These are phyloP conservation scores for Aspergillus sclerotioniger DNA, from an alignment of 495 filamentous ascomycete species.

Conservation along the genomic window DNA sequence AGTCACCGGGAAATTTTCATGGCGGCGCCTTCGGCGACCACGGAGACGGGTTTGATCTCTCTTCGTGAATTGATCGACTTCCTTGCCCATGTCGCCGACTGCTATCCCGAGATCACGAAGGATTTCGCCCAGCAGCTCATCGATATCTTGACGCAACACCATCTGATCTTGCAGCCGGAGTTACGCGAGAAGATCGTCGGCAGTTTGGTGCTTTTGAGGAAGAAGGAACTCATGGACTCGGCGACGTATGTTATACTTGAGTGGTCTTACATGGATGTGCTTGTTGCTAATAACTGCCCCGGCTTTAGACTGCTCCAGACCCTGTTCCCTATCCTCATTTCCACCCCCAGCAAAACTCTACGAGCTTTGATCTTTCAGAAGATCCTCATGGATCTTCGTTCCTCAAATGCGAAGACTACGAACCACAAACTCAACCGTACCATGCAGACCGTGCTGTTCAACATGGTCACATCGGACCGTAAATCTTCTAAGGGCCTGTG, in stretches of 20 bases:
- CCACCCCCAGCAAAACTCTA: conserved; percentile 83
- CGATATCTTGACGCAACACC: conserved; percentile 74
- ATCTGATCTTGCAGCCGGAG: conserved; percentile 74
- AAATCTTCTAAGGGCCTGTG: conserved; percentile 83
- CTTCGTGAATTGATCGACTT: conserved; percentile 86
- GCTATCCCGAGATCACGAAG: conserved; percentile 77
- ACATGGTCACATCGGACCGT: conserved; percentile 81
- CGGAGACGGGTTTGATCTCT: conserved; percentile 71
- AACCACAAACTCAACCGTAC: conserved; percentile 92
- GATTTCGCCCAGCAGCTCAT: conserved; percentile 79
- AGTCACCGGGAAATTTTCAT: conserved; percentile 87
- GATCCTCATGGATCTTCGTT: conserved; percentile 84
- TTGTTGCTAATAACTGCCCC: conserved; percentile 12
- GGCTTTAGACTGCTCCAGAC: conserved; percentile 67
- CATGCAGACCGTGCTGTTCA: conserved; percentile 88
- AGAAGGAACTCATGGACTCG: conserved; percentile 90
- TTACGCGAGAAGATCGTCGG: conserved; percentile 92
- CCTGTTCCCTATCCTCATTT: conserved; percentile 85
- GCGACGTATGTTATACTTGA: conserved; percentile 46
- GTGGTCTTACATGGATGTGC: background rate
- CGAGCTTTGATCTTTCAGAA: conserved; percentile 83
- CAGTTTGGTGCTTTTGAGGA: conserved; percentile 79
- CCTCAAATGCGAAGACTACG: conserved; percentile 75
- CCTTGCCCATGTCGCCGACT: conserved; percentile 87
- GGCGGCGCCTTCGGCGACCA: conserved; percentile 71